phyloP scores from a whole-genome alignment of 73 alveolate species.

The Paramecium primaurelia region DNA sequence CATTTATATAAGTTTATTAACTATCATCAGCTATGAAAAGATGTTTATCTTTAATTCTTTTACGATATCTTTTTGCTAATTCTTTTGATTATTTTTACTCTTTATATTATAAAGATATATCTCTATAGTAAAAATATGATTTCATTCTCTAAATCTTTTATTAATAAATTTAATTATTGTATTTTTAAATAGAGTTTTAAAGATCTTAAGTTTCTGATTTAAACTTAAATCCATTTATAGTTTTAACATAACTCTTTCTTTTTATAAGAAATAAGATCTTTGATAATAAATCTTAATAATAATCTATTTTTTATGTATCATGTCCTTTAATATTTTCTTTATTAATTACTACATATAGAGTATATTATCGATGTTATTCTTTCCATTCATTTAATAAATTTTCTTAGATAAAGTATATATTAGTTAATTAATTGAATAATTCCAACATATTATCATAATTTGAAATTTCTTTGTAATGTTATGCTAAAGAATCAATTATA shows the following conservation, averaged over 20 bases:
- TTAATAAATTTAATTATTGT: not conserved
- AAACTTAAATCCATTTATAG: constrained; percentile 26
- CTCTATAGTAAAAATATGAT: not conserved
- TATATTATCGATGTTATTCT: not conserved
- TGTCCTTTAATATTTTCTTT: not conserved
- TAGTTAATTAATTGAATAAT: not conserved
- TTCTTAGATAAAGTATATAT: not conserved
- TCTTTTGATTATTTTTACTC: not conserved
- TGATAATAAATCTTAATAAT: not conserved
- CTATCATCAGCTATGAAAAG: not conserved
- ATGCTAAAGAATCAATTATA: not conserved
- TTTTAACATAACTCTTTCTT: not conserved
- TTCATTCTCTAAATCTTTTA: not conserved
- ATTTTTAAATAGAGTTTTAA: not conserved
- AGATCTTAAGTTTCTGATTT: not conserved
- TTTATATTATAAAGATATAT: not conserved
- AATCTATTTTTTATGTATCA: not conserved
- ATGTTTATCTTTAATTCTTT: not conserved
- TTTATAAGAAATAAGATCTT: not conserved
- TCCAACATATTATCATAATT: not conserved
- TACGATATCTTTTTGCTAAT: not conserved
- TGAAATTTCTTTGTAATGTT: not conserved
- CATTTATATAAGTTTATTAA: not conserved
- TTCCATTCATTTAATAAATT: not conserved
- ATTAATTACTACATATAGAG: not conserved